These are phyloP conservation scores for Pyrenochaeta sp. DNA, from an alignment of 2,329 filamentous ascomycete genomes.

Conservation along the genomic window DNA sequence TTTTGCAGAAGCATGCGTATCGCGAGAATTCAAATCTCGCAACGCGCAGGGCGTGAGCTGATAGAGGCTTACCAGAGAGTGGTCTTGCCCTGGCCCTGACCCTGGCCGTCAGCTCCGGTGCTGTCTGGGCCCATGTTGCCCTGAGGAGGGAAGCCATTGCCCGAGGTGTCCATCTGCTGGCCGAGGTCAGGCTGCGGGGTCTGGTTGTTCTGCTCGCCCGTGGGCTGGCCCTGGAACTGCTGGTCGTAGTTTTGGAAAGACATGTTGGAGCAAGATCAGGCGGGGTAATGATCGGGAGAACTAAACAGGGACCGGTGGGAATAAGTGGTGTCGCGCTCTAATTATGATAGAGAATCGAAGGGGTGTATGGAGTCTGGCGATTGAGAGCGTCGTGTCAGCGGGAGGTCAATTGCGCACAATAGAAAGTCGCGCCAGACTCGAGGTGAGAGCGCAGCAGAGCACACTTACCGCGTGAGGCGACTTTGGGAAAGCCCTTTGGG, in stretches of 20 bases:
- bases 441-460: constrained; percentile 14
- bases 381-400: constrained; percentile 40
- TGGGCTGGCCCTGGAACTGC: constrained; percentile 67
- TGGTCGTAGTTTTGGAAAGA: constrained; percentile 72
- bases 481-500: constrained; percentile 20
- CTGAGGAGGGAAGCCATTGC: constrained; percentile 56
- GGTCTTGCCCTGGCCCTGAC: constrained; percentile 58
- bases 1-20: background rate
- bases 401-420: constrained; percentile 27
- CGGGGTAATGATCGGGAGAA: constrained; percentile 23
- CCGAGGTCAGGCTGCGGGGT: constrained; percentile 60
- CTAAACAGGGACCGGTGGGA: constrained; percentile 11
- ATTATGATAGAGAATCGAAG: constrained; percentile 38
- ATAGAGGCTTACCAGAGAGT: constrained; percentile 57
- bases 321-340: constrained; percentile 37
- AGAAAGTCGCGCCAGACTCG: no score
- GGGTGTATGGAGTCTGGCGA: constrained; percentile 31
- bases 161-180: constrained; percentile 64
- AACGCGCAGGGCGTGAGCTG: constrained; percentile 3
- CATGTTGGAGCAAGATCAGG: constrained; percentile 57
- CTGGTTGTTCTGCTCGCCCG: constrained; percentile 58
- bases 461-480: constrained; percentile 38
- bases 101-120: constrained; percentile 41
- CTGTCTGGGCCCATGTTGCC: constrained; percentile 55
- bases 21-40: constrained; percentile 6